Evolutionary conservation across 2,329 filamentous ascomycete genomes (phyloP).

Genomic region (Scedosporium boydii): DNA sequence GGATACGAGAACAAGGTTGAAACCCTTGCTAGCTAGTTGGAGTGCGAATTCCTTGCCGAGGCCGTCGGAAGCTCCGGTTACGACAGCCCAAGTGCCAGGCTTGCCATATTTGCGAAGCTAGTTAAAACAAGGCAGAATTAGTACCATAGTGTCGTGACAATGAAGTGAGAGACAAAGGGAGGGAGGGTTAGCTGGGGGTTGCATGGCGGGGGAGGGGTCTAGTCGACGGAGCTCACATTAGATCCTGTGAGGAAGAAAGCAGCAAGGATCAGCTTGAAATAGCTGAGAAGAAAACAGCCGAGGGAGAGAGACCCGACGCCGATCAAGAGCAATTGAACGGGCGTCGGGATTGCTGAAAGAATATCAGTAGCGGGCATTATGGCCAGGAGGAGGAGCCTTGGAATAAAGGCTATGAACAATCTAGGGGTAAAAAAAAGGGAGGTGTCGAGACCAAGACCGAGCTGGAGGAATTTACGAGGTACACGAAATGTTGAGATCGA

Average conservation of each 20-base stretch:
- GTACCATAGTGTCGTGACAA: not conserved
- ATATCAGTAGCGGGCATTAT: not conserved
- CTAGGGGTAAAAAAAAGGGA: not conserved
- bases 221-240: slow-evolving; percentile 36
- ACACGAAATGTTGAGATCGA: not conserved
- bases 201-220: not conserved
- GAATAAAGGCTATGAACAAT: not conserved
- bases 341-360: slow-evolving; percentile 26
- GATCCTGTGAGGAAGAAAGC: slow-evolving; percentile 58
- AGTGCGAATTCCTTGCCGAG: slow-evolving; percentile 93
- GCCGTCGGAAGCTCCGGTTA: slow-evolving; percentile 93
- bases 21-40: slow-evolving; percentile 83
- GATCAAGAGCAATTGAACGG: slow-evolving; percentile 36
- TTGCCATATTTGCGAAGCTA: slow-evolving; percentile 85
- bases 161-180: not conserved
- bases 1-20: slow-evolving; percentile 90
- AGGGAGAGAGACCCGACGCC: slow-evolving; percentile 51
- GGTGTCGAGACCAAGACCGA: not conserved
- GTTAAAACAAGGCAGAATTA: slow-evolving; percentile 2
- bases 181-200: not conserved
- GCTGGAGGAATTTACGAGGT: not conserved
- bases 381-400: not conserved
- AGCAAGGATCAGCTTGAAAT: slow-evolving; percentile 52
- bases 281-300: slow-evolving; percentile 45
- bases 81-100: slow-evolving; percentile 85